Conservation (phyloP, 148 eudicot species). For the Cornus kousa region DNA sequence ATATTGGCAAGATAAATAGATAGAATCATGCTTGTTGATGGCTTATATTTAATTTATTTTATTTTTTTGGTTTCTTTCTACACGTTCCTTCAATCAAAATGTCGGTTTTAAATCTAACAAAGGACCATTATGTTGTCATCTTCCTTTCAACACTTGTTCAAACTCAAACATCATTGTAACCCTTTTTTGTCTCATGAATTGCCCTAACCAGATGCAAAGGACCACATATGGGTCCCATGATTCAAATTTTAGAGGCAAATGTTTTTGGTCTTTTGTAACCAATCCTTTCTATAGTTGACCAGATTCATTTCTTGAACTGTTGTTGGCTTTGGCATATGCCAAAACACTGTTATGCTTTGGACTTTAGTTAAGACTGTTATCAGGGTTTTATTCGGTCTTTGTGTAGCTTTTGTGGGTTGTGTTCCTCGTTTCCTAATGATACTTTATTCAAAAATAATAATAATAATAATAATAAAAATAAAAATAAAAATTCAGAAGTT, state of each 20-base stretch:
- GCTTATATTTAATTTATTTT: not conserved
- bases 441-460: too few relatives aligned
- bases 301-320: conserved; percentile 1
- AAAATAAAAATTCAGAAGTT: too few relatives aligned
- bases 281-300: not conserved
- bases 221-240: not conserved
- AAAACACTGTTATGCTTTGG: not conserved
- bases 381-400: too few relatives aligned
- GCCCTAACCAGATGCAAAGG: not conserved
- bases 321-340: not conserved
- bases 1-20: not conserved
- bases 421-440: too few relatives aligned
- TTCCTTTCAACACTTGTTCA: not conserved
- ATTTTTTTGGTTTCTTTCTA: not conserved
- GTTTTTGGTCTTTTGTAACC: not conserved
- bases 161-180: not conserved
- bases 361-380: not conserved
- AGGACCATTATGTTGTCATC: not conserved
- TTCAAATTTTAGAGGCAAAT: not conserved
- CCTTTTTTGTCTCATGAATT: not conserved
- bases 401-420: too few relatives aligned
- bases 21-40: not conserved
- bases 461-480: too few relatives aligned
- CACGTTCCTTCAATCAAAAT: not conserved
- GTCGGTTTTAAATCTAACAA: not conserved